Conservation (phyloP, 2,329 filamentous ascomycete species). For the Microsporum canis region DNA sequence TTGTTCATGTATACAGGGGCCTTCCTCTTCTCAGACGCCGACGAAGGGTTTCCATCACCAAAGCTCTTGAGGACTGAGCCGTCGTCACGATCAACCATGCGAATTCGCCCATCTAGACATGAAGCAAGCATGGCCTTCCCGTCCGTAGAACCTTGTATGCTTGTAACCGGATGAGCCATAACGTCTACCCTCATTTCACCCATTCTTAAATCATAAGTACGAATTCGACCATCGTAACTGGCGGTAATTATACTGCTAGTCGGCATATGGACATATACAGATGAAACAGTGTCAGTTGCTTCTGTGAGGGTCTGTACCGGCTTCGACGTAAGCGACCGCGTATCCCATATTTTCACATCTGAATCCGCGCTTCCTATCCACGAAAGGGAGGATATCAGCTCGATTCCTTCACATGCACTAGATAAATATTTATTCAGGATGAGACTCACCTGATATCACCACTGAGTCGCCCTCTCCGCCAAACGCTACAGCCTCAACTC, state of each 20-base stretch:
- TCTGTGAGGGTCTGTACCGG: slow-evolving; percentile 34
- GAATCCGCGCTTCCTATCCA: slow-evolving; percentile 33
- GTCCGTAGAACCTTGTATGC: slow-evolving; percentile 57
- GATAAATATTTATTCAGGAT: background rate
- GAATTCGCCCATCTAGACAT: slow-evolving; percentile 61
- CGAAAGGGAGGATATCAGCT: background rate
- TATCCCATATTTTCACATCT: slow-evolving; percentile 34
- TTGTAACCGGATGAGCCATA: slow-evolving; percentile 58
- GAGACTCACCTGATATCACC: slow-evolving; percentile 51
- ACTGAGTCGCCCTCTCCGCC: slow-evolving; percentile 64
- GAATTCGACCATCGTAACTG: slow-evolving; percentile 72
- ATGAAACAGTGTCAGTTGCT: slow-evolving; percentile 33
- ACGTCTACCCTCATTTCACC: slow-evolving; percentile 61
- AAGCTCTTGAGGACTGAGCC: slow-evolving; percentile 67
- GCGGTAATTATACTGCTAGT: slow-evolving; percentile 52
- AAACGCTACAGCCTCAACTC: slow-evolving; percentile 70
- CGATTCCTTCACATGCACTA: background rate
- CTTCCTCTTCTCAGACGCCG: background rate
- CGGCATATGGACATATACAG: slow-evolving; percentile 29
- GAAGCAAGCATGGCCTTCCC: slow-evolving; percentile 64
- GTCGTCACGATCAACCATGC: slow-evolving; percentile 67
- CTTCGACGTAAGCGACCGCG: slow-evolving; percentile 30
- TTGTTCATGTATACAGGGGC: slow-evolving; percentile 46
- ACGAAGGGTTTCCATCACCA: slow-evolving; percentile 29
- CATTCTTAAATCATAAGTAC: slow-evolving; percentile 72